Evolutionary conservation across 2,329 filamentous ascomycete species (phyloP).

Genomic region (Cadophora luteo-olivacea): DNA sequence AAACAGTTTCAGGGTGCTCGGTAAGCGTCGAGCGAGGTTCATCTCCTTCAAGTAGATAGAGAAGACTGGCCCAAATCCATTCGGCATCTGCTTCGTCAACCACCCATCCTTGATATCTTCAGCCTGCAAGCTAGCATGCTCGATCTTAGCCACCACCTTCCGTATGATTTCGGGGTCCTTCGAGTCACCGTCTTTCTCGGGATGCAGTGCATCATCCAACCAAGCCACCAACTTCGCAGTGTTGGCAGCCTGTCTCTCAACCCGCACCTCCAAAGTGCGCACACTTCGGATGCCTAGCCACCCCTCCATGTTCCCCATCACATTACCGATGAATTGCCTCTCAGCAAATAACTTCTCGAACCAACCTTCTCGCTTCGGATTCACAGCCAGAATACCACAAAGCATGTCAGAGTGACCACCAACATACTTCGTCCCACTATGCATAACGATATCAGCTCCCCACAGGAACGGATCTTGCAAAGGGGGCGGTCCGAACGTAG

Average conservation of each 20-base stretch:
- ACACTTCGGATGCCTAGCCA: constrained; percentile 91
- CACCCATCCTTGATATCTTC: constrained; percentile 67
- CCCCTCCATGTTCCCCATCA: constrained; percentile 88
- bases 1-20: constrained; percentile 81
- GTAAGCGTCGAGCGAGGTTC: constrained; percentile 69
- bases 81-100: constrained; percentile 88
- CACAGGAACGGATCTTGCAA: constrained; percentile 83
- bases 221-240: constrained; percentile 74
- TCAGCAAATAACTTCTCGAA: constrained; percentile 67
- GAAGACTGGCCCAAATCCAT: constrained; percentile 90
- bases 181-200: constrained; percentile 25
- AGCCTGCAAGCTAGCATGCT: constrained; percentile 82
- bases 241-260: constrained; percentile 76
- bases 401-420: constrained; percentile 95
- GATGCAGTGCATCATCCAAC: constrained; percentile 55
- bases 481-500: constrained; percentile 91
- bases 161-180: constrained; percentile 52
- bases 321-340: constrained; percentile 77
- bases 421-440: constrained; percentile 94
- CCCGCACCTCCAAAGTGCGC: constrained; percentile 83
- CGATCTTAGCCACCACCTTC: constrained; percentile 64
- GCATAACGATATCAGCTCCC: constrained; percentile 89
- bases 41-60: constrained; percentile 69
- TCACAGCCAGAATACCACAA: constrained; percentile 79
- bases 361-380: constrained; percentile 62